A percentile compares a stretch with the other conserved stretches of the same genome.
Conservation (phyloP, 225 moss, liverwort and hornwort genomes). For the Physcomitrium patens region DNA sequence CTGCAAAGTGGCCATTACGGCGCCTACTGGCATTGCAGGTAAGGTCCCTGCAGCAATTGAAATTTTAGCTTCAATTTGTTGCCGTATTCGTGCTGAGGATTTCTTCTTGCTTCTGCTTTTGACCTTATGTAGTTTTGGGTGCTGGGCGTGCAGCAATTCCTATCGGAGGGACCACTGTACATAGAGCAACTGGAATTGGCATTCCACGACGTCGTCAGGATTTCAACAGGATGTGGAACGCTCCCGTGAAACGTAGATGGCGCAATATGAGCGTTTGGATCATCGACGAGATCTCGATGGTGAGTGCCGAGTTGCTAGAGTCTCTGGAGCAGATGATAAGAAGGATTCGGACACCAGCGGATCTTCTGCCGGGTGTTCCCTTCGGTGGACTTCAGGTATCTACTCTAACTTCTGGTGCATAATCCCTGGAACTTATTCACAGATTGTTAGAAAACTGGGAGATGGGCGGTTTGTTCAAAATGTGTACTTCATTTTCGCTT, state of each 20-base stretch:
- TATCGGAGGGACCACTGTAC: slow-evolving; percentile 76
- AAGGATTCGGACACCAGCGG: slow-evolving; percentile 44
- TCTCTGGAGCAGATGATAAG: slow-evolving; percentile 73
- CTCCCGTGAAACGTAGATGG: slow-evolving; percentile 52
- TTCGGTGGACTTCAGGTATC: slow-evolving; percentile 88
- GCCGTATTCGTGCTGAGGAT: background rate
- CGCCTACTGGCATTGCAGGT: slow-evolving; percentile 86
- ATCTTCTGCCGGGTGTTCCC: slow-evolving; percentile 30
- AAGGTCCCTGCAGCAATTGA: slow-evolving; percentile 21
- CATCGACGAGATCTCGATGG: slow-evolving; percentile 86
- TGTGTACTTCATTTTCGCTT: too few species aligned
- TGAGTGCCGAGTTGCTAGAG: slow-evolving; percentile 77
- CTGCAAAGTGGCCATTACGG: slow-evolving; percentile 80
- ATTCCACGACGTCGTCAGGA: slow-evolving; percentile 58
- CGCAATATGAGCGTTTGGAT: slow-evolving; percentile 68
- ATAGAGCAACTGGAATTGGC: slow-evolving; percentile 70
- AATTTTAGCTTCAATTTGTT: background rate
- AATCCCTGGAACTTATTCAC: background rate
- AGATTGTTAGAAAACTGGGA: background rate
- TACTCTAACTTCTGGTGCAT: slow-evolving; percentile 5
- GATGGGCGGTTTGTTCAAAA: background rate
- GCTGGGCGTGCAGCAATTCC: slow-evolving; percentile 52
- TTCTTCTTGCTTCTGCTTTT: background rate
- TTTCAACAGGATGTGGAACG: slow-evolving; percentile 68
- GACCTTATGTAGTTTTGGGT: slow-evolving; percentile 20